Evolutionary conservation across 2,329 filamentous ascomycete species (phyloP).

Genomic region (Epichloe uncinata): DNA sequence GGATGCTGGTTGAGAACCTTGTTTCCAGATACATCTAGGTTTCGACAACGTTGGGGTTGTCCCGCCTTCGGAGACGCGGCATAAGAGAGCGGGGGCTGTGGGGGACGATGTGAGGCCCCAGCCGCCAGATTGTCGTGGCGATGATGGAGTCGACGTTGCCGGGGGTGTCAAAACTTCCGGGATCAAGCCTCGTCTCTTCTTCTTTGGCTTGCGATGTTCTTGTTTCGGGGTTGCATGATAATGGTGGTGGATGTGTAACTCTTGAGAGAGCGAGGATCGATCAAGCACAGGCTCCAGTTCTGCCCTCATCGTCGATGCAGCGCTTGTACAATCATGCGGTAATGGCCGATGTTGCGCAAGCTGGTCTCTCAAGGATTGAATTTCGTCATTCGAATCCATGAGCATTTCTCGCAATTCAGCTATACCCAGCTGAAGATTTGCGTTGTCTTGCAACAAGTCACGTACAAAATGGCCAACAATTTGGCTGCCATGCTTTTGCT

Average conservation of each 20-base stretch:
- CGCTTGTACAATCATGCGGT: slow-evolving; percentile 20
- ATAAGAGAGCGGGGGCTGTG: slow-evolving; percentile 26
- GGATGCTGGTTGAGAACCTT: slow-evolving; percentile 36
- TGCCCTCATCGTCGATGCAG: slow-evolving; percentile 48
- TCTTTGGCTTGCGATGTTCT: slow-evolving; percentile 52
- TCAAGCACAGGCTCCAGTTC: slow-evolving; percentile 49
- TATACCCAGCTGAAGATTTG: slow-evolving; percentile 82
- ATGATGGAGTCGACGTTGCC: slow-evolving; percentile 20
- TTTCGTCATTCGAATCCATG: slow-evolving; percentile 84
- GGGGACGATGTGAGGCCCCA: slow-evolving; percentile 25
- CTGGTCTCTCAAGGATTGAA: slow-evolving; percentile 74
- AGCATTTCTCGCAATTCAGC: slow-evolving; percentile 85
- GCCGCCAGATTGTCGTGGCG: slow-evolving; percentile 24
- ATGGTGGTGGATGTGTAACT: slow-evolving; percentile 88
- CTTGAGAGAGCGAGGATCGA: slow-evolving; percentile 39
- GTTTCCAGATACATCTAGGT: slow-evolving; percentile 41
- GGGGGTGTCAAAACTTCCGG: slow-evolving; percentile 49
- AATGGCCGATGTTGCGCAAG: slow-evolving; percentile 66
- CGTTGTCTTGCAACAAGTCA: slow-evolving; percentile 90
- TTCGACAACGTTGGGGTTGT: slow-evolving; percentile 33
- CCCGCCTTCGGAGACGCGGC: slow-evolving; percentile 30
- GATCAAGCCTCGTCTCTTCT: slow-evolving; percentile 54
- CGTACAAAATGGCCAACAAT: slow-evolving; percentile 95
- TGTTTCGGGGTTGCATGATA: slow-evolving; percentile 61
- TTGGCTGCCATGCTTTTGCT: slow-evolving; percentile 44